Conservation (phyloP, 2,329 filamentous ascomycete genomes). For the Cytospora mali region DNA sequence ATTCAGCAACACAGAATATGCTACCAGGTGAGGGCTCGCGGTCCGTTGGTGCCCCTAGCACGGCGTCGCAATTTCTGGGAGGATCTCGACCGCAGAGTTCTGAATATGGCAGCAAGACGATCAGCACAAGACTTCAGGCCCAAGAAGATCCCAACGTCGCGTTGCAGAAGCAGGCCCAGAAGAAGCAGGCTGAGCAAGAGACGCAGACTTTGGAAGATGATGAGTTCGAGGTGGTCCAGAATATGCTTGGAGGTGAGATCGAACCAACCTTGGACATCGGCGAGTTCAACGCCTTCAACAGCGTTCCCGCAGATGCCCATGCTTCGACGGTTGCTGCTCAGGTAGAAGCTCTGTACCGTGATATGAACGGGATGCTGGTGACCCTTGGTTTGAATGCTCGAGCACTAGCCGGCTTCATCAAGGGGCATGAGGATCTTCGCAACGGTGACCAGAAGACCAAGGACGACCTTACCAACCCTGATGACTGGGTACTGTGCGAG, state of each 20-base stretch:
- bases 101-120: slow-evolving; percentile 42
- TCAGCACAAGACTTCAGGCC: slow-evolving; percentile 43
- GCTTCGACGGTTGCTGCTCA: slow-evolving; percentile 61
- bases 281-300: slow-evolving; percentile 67
- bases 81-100: slow-evolving; percentile 36
- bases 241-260: slow-evolving; percentile 62
- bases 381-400: slow-evolving; percentile 81
- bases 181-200: slow-evolving; percentile 60
- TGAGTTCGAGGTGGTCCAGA: slow-evolving; percentile 72
- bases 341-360: slow-evolving; percentile 70
- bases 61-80: slow-evolving; percentile 57
- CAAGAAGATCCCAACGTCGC: slow-evolving; percentile 51
- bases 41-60: slow-evolving; percentile 63
- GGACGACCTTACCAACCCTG: slow-evolving; percentile 68
- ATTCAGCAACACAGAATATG: slow-evolving; percentile 55
- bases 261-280: slow-evolving; percentile 65
- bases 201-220: slow-evolving; percentile 63
- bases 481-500: slow-evolving; percentile 77
- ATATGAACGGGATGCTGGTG: slow-evolving; percentile 93
- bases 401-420: slow-evolving; percentile 66
- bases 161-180: slow-evolving; percentile 55
- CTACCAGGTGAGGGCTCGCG: slow-evolving; percentile 53
- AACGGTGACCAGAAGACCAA: slow-evolving; percentile 59
- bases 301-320: slow-evolving; percentile 54
- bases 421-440: slow-evolving; percentile 63